Conservation (phyloP, 75 land plant genomes). For the Gnetum montanum region DNA sequence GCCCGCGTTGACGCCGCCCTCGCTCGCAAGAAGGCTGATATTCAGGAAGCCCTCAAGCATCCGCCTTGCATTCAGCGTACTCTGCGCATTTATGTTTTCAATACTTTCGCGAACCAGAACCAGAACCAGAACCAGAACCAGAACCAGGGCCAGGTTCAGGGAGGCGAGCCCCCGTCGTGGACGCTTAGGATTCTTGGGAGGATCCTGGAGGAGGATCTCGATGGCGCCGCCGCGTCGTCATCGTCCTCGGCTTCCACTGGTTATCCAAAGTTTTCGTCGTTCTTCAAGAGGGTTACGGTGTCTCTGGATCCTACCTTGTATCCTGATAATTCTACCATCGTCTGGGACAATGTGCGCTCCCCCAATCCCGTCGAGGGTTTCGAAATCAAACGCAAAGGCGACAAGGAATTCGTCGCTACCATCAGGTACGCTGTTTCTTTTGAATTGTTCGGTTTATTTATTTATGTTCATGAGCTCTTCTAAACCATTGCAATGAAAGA, state of each 20-base stretch:
- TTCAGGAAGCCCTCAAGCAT: constrained; percentile 65
- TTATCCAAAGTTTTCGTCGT: constrained; percentile 86
- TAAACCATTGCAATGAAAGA: too few species aligned
- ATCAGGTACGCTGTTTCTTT: too few species aligned
- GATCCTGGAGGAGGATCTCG: constrained; percentile 88
- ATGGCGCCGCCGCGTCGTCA: constrained; percentile 57
- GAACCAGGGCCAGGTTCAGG: constrained; percentile 15
- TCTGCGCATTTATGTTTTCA: constrained; percentile 90
- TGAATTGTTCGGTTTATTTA: too few species aligned
- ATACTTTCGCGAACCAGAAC: constrained; percentile 80
- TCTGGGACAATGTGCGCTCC: constrained; percentile 83
- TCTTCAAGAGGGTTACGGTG: constrained; percentile 78
- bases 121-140: background rate
- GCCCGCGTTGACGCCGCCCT: constrained; percentile 80
- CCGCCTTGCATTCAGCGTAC: constrained; percentile 82
- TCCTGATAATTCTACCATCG: constrained; percentile 74
- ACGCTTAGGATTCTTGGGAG: constrained; percentile 81
- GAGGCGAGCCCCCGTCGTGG: constrained; percentile 86
- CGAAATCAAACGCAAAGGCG: constrained; percentile 89
- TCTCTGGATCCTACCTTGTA: constrained; percentile 70
- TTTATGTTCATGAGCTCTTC: too few species aligned
- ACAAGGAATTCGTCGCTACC: constrained; percentile 64
- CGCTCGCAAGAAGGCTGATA: constrained; percentile 82
- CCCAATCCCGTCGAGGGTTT: constrained; percentile 82
- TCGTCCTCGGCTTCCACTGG: constrained; percentile 10